These are phyloP conservation scores for Vickermania spadyakhi DNA, from an alignment of 208 protist genomes.

Conservation along the genomic window DNA sequence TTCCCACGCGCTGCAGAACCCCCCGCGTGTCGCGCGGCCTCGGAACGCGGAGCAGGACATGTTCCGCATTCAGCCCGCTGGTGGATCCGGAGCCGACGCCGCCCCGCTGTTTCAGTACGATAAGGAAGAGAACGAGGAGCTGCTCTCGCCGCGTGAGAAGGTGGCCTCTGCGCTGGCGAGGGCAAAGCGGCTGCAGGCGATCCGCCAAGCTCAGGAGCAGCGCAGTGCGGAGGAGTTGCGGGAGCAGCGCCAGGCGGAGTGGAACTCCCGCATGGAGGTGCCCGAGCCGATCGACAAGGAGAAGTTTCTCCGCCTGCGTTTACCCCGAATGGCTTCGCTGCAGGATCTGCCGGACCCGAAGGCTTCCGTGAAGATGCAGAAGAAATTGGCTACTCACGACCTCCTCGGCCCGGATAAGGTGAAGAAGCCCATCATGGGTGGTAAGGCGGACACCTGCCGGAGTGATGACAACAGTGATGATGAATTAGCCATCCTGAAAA, in stretches of 20 bases:
- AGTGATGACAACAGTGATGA: background rate
- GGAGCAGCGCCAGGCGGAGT: slow-evolving; percentile 8
- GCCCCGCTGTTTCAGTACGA: background rate
- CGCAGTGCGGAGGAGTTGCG: background rate
- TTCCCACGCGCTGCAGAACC: background rate
- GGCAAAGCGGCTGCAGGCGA: slow-evolving; percentile 13
- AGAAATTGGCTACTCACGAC: slow-evolving; percentile 1
- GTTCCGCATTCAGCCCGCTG: slow-evolving; percentile 26
- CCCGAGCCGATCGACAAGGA: slow-evolving; percentile 12
- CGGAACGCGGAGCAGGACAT: slow-evolving; percentile 25
- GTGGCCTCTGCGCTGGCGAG: slow-evolving; percentile 12
- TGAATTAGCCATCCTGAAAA: slow-evolving; percentile 2
- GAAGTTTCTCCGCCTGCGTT: slow-evolving; percentile 14
- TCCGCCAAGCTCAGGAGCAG: slow-evolving; percentile 6
- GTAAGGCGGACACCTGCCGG: background rate
- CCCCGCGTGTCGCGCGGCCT: slow-evolving; percentile 25
- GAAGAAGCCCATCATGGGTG: background rate
- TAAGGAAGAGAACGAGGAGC: background rate
- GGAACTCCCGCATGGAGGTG: slow-evolving; percentile 9
- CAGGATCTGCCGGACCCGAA: background rate
- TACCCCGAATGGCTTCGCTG: slow-evolving; percentile 8
- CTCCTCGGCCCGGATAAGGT: background rate
- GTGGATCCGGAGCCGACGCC: background rate
- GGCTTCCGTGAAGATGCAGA: background rate
- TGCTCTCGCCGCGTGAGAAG: background rate